These are phyloP conservation scores for Dictyostelium gargantuum DNA, from an alignment of 208 protist genomes.

Conservation along the genomic window DNA sequence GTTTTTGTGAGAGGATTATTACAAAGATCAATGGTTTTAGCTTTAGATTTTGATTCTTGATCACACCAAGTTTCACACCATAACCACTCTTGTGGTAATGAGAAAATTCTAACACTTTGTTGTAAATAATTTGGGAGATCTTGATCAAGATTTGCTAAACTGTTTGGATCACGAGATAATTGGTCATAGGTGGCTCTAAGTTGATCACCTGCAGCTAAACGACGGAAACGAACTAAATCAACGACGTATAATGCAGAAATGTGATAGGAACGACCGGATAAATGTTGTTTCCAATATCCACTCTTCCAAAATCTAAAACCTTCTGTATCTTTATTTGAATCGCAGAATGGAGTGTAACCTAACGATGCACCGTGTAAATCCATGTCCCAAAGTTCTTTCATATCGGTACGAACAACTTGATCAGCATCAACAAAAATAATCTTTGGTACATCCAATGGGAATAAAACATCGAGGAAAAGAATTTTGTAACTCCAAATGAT, in stretches of 20 bases:
- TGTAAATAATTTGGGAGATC: conserved; percentile 98
- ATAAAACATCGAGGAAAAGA: conserved; percentile 99
- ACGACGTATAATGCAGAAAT: conserved; percentile 98
- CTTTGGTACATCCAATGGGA: conserved; percentile 95
- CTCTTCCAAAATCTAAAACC: conserved; percentile 92
- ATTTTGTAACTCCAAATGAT: conserved; percentile 99
- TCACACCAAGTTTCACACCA: conserved; percentile 99
- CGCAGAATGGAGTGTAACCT: conserved; percentile 98
- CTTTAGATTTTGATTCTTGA: conserved; percentile 89
- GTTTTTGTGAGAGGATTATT: conserved; percentile 97
- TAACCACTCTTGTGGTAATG: conserved; percentile 98
- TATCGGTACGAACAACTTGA: conserved; percentile 92
- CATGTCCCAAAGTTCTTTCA: conserved; percentile 96
- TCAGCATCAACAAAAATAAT: conserved; percentile 99
- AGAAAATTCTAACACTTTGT: conserved; percentile 92
- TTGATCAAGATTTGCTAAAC: conserved; percentile 88
- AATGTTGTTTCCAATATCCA: conserved; percentile 95
- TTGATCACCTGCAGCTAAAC: conserved; percentile 91
- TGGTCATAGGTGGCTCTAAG: conserved; percentile 92
- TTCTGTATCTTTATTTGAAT: conserved; percentile 91
- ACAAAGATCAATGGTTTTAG: conserved; percentile 98
- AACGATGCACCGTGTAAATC: conserved; percentile 93
- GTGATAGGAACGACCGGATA: conserved; percentile 95
- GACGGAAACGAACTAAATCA: conserved; percentile 90
- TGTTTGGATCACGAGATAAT: conserved; percentile 92